phyloP scores from a whole-genome alignment of 2,329 filamentous ascomycete species.

The Sporothrix humicola region DNA sequence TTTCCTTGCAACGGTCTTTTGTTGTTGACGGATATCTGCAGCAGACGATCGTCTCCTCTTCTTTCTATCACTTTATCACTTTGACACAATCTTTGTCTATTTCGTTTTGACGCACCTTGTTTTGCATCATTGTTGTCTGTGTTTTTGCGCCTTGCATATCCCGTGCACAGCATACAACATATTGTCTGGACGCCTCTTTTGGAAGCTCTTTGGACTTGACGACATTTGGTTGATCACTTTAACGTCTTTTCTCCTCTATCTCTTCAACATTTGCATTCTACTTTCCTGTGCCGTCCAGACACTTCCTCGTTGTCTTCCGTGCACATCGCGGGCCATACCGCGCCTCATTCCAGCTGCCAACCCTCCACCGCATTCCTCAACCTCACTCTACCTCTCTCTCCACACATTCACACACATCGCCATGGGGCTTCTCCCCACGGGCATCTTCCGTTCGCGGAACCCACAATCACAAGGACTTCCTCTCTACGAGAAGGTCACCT shows the following conservation, averaged over 20 bases:
- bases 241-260: not conserved
- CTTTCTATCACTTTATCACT: not conserved
- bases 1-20: conserved; percentile 12
- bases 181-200: not conserved
- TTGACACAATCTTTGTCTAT: not conserved
- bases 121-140: not conserved
- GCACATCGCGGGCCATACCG: conserved; percentile 27
- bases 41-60: conserved; percentile 16
- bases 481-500: conserved; percentile 55
- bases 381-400: not conserved
- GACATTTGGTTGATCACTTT: not conserved
- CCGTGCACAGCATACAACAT: not conserved
- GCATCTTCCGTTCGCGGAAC: conserved; percentile 52
- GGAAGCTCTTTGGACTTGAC: not conserved
- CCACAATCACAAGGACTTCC: conserved; percentile 52
- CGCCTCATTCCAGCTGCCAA: conserved; percentile 27
- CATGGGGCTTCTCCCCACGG: conserved; percentile 56
- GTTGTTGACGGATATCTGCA: conserved; percentile 27
- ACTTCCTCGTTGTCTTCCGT: not conserved
- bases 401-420: conserved; percentile 11
- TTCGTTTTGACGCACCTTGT: not conserved
- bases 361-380: not conserved
- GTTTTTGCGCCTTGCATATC: not conserved
- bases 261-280: not conserved
- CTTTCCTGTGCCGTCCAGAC: not conserved